Base-by-base conservation (phyloP, 1,284 basidiomycete genomes). In the Sporisorium scitamineum region DNA sequence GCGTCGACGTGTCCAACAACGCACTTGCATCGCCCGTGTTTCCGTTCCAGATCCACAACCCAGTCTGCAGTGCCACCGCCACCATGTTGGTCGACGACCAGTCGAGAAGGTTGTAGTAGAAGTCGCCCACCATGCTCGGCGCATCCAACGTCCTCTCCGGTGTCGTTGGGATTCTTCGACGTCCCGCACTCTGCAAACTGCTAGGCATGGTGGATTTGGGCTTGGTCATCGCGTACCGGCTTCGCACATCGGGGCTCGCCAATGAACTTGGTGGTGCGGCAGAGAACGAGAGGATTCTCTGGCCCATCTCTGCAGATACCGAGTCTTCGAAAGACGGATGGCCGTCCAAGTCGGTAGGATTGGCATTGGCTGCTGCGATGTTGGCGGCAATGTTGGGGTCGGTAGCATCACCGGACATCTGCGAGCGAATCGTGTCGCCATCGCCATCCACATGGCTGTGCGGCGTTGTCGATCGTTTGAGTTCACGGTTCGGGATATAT, bases 131-230 rank as follows among this genome's bases (percentile, higher is more conserved):
- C 88, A 97, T 92, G 1, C 93, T 94, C 0, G 95, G 95, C 0
- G 97, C 97, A 81, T 99, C 97, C 13, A 99, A 89, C 2, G 97
- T 94, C 26, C 94, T 90, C 80, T 97, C 94, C 0, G 92, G 94
- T 69, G 90, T 91, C 0, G 91, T 94, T 0, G 93, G 89, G 65
- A 97, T 92, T 77, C 92, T 91, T 10, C 94, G 89, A 79, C 93
- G 93, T 39, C 80, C 64, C 39, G 83, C 71, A 57, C 78, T 75
- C 22, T 78, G 65, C 39, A 82, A 71, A 39, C 80, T 82, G 41
- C 82, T 80, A 7, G 83, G 82, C 47, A 84, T 37, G 0, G 68
- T 70, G 18, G 73, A 74, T 48, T 85, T 85, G 22, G 79, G 70
- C 44, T 80, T 77, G 27, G 77, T 70, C 64, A 76, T 61, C 6